phyloP scores from a whole-genome alignment of 257 asterid genomes.

The Jasminum sambac region DNA sequence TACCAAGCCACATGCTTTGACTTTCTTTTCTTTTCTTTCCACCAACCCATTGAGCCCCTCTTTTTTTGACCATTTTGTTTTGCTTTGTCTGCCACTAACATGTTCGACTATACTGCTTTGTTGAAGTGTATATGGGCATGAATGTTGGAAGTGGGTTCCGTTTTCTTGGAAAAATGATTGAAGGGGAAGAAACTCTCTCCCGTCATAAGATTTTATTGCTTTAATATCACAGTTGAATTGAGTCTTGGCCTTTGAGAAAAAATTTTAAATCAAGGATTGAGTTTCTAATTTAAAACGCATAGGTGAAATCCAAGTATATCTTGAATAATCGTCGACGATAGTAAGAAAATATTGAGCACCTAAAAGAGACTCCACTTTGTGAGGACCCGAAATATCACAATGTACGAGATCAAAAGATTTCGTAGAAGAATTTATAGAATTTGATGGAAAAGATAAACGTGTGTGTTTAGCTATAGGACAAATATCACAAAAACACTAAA shows the following conservation, averaged over 20 bases:
- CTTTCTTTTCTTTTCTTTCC: no score
- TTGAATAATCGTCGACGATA: slow-evolving; percentile 16
- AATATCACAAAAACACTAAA: slow-evolving; percentile 4
- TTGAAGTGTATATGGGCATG: not conserved
- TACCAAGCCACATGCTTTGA: no score
- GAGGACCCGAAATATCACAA: slow-evolving; percentile 12
- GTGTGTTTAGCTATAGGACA: not conserved
- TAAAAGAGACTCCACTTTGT: not conserved
- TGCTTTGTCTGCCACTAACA: no score
- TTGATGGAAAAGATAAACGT: not conserved
- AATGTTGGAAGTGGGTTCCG: not conserved
- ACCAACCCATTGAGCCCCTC: no score
- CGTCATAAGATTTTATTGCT: not conserved
- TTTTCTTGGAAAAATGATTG: not conserved
- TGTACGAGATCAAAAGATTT: slow-evolving; percentile 4
- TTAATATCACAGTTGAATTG: not conserved
- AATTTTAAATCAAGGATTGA: not conserved
- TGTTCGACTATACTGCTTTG: not conserved
- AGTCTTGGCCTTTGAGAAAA: not conserved
- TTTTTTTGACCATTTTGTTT: no score
- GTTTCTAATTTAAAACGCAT: not conserved
- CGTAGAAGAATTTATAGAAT: not conserved
- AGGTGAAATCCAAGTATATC: slow-evolving; percentile 5
- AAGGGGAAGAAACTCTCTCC: not conserved
- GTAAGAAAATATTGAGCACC: slow-evolving; percentile 6